Base-by-base conservation (phyloP, 139 green algal species). In the Chlamydomonas schloesseri region DNA sequence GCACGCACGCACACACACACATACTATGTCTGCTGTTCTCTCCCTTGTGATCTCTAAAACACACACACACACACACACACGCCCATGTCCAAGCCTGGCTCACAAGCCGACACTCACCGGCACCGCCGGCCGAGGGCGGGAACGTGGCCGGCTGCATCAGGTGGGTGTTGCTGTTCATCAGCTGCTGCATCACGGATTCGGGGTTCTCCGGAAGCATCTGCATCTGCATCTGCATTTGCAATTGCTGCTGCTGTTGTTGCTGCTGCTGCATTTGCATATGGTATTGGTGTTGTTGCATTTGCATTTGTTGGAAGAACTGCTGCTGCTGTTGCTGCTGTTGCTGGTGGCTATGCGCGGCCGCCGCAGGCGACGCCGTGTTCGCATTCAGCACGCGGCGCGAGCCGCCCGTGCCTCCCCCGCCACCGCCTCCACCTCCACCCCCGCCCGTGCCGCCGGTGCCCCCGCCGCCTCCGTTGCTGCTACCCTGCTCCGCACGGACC, bases 171-270 rank as follows among this genome's bases (percentile, higher is more conserved):
- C 62, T 73, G 36, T 62, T 73, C 6, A 84, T 42, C 64, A 84
- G 62, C 47, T 84, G 78, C 29, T 74, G 64, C 78, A 84, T 75
- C 0, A 84, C 78, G 2, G 28, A 36, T 3, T 84, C 65, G 0
- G 78, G 78, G 8, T 15, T 75, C 26, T 84, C 78, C 17, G 64
- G 78, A 20, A 67, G 15, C 42, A 67, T 11, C 18, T 42, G 17
- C 47, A 67, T 11, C 18, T 42, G 17, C 47, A 29, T 46, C 26
- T 77, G 71, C 57, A 33, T 50, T 50, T 50, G 42, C 42, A 13
- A 8, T 8, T 50, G 42, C 42, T 50, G 42, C 42, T 50, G 42
- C 8, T 13, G 8, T 50, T 50, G 42, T 50, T 50, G 42, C 8
- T 37, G 64, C 64, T 71, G n/a, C 64, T 71, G 64, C 10, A 42